Base-by-base conservation (phyloP, 176 grass and related monocot genomes). In the Tuctoria greenei region DNA sequence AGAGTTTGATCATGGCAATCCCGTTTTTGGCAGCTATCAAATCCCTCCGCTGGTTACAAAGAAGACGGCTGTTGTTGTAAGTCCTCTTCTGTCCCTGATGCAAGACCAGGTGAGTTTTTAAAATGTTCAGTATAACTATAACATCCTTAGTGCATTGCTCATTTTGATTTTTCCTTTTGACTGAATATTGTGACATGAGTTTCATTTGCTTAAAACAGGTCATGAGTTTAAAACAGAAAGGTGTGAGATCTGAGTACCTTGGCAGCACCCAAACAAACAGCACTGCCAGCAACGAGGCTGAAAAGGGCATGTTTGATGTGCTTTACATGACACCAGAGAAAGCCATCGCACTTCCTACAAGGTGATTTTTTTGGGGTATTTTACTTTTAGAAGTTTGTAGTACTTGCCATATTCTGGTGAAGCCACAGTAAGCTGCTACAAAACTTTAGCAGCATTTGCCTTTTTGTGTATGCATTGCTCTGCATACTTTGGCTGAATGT, bases 251-350 rank as follows among this genome's bases (percentile, higher is more conserved):
- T 66, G 86, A 97, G 16, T 97, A 89, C 77, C 86, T 97, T 41
- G 94, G 88, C 67, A 91, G 88, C 74, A 91, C 91, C 52, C 91
- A 97, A 82, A 93, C 51, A 15, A 85, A 93, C 69, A 78, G 76
- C 7, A 65, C 71, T 64, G 86, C 78, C 74, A 72, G 61, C 7
- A 74, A 9, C 15, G 55, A 87, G 20, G 95, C 95, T 57, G 91
- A 93, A 90, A 89, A 83, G 41, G 95, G 91, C 44, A 6, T 24
- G 26, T 91, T 89, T 28, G 84, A 93, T 90, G 75, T 97, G 74
- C 69, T 97, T 23, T 93, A 93, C 67, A 89, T 97, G 91, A 97
- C 91, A 73, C 95, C 91, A 64, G 95, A 93, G 67, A 97, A 89
- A 83, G 95, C 95, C 74, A 79, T 87, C 8, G 69, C 88, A 75